Conservation (phyloP, 495 filamentous ascomycete genomes). For the Daldinia bambusicola region DNA sequence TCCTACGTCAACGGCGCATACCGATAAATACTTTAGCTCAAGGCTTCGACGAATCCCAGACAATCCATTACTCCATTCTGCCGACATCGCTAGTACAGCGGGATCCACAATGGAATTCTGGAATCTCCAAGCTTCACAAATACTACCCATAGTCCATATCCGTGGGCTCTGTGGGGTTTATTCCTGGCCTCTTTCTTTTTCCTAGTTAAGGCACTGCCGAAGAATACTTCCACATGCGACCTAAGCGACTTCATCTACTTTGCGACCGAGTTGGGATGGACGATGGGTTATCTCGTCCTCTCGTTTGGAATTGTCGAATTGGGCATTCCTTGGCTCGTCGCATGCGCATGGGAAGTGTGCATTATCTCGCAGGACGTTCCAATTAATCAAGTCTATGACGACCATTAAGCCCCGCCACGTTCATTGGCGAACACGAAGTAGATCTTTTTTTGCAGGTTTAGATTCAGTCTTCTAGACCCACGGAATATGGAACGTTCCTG, state of each 20-base stretch:
- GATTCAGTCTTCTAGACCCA: slow-evolving; percentile 12
- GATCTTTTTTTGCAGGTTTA: slow-evolving; percentile 9
- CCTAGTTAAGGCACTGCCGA: slow-evolving; percentile 12
- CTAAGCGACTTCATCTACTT: slow-evolving; percentile 9
- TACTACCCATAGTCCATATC: slow-evolving; percentile 6
- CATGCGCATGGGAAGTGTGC: slow-evolving; percentile 9
- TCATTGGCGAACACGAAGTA: slow-evolving; percentile 2
- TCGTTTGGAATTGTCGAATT: neutral
- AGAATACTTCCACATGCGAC: slow-evolving; percentile 19
- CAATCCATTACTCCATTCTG: slow-evolving; percentile 31
- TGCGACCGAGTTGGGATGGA: slow-evolving; percentile 24
- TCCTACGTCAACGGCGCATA: slow-evolving; percentile 33
- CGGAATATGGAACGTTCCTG: slow-evolving; percentile 22
- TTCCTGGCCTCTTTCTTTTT: slow-evolving; percentile 14
- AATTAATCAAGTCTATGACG: slow-evolving; percentile 16
- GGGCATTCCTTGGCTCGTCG: slow-evolving; percentile 7
- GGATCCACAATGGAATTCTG: slow-evolving; percentile 32
- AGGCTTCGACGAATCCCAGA: slow-evolving; percentile 24
- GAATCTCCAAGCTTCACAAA: slow-evolving; percentile 24
- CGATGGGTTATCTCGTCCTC: neutral
- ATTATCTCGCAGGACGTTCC: slow-evolving; percentile 35
- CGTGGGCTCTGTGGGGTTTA: slow-evolving; percentile 9
- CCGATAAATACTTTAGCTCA: slow-evolving; percentile 11
- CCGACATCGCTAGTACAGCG: slow-evolving; percentile 37
- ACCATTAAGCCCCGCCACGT: slow-evolving; percentile 12